phyloP scores from a whole-genome alignment of 345 rosid genomes.

The Adansonia digitata region DNA sequence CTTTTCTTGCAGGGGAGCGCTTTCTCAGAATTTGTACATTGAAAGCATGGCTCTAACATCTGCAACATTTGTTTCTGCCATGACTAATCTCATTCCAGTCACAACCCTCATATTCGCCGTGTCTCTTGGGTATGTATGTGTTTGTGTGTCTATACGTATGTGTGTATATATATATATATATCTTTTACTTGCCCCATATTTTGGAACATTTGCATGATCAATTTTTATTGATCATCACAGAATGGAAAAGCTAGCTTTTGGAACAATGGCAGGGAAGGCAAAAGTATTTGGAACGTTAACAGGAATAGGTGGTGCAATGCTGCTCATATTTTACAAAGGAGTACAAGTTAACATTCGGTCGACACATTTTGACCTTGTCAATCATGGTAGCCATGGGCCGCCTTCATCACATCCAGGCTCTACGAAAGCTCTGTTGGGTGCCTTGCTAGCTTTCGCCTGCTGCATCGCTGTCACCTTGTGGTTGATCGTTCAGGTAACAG shows the following conservation, averaged over 20 bases:
- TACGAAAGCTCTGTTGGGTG: conserved; percentile 18
- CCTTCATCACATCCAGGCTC: neutral
- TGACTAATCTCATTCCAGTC: conserved; percentile 42
- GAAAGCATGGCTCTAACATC: conserved; percentile 49
- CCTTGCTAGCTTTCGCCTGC: conserved; percentile 23
- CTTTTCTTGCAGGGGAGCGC: conserved; percentile 26
- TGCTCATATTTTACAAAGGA: conserved; percentile 56
- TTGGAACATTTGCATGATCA: neutral
- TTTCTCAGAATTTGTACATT: conserved; percentile 32
- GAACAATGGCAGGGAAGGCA: conserved; percentile 38
- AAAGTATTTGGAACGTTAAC: conserved; percentile 42
- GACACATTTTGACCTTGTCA: conserved; percentile 21
- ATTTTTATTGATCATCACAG: conserved; percentile 12
- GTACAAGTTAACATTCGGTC: conserved; percentile 30
- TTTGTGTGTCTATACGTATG: too few relatives aligned
- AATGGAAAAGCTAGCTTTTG: conserved; percentile 35
- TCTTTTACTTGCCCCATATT: neutral
- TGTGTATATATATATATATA: too few relatives aligned
- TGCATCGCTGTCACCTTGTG: conserved; percentile 26
- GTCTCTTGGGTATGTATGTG: conserved; percentile 15
- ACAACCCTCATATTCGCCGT: conserved; percentile 32
- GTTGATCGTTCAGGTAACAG: conserved; percentile 31
- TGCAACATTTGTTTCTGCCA: conserved; percentile 48
- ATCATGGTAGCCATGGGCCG: neutral
- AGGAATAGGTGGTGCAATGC: conserved; percentile 54